Percentiles rank a stretch among this genome's conserved stretches.
phyloP scores from a whole-genome alignment of 2,329 filamentous ascomycete genomes.

The Neonectria magnoliae region DNA sequence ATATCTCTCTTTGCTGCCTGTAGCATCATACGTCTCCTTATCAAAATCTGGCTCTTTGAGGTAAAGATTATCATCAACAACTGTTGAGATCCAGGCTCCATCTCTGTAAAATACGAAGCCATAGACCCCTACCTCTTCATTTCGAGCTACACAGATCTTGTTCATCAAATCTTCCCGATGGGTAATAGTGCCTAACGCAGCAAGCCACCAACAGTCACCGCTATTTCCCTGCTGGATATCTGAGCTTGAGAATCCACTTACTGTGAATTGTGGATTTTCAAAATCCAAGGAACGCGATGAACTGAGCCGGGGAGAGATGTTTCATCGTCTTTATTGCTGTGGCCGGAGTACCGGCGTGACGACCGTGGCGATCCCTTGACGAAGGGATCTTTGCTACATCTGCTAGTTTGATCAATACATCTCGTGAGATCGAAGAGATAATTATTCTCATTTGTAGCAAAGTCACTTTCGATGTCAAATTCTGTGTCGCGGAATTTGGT shows the following conservation, averaged over 20 bases:
- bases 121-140: conserved; percentile 76
- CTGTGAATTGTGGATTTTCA: conserved; percentile 54
- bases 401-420: too few species aligned
- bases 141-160: conserved; percentile 71
- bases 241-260: conserved; percentile 52
- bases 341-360: too few species aligned
- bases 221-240: conserved; percentile 57
- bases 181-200: conserved; percentile 73
- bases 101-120: conserved; percentile 78
- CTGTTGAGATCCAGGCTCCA: conserved; percentile 76
- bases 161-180: conserved; percentile 73
- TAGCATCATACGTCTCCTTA: too few species aligned
- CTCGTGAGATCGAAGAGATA: too few species aligned
- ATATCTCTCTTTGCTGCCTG: too few species aligned
- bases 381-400: too few species aligned
- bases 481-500: too few species aligned
- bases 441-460: too few species aligned
- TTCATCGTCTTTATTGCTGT: too few species aligned
- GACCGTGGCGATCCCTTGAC: too few species aligned
- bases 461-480: too few species aligned
- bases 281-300: conserved; percentile 56
- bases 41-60: too few species aligned
- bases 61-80: conserved; percentile 73
- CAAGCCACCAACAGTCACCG: conserved; percentile 80
- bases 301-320: conserved; percentile 44